Conservation (phyloP, 169 alveolate species). For the Plasmodium inui region DNA sequence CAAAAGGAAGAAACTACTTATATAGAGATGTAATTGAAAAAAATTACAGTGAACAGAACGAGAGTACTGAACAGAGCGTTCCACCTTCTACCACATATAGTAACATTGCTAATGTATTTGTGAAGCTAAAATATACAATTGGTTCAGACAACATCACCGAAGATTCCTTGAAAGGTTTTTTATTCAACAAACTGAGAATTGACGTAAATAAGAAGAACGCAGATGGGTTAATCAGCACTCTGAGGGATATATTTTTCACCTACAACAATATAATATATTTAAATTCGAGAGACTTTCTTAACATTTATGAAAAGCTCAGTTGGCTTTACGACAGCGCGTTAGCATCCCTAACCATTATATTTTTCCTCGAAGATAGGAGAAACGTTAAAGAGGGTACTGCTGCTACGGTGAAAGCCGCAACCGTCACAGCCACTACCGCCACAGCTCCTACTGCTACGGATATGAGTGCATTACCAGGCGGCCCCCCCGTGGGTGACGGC, state of each 20-base stretch:
- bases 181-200: slow-evolving; percentile 43
- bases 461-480: background rate
- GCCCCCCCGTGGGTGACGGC: background rate
- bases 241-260: slow-evolving; percentile 64
- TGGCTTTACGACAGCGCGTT: slow-evolving; percentile 31
- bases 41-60: slow-evolving; percentile 35
- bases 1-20: slow-evolving; percentile 29
- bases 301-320: slow-evolving; percentile 47
- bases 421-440: background rate
- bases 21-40: slow-evolving; percentile 72
- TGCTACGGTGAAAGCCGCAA: too few relatives aligned
- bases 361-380: slow-evolving; percentile 30
- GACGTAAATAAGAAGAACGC: slow-evolving; percentile 16
- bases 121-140: slow-evolving; percentile 66
- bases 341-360: slow-evolving; percentile 12
- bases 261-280: slow-evolving; percentile 62
- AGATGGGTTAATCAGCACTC: slow-evolving; percentile 39
- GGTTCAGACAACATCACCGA: slow-evolving; percentile 40
- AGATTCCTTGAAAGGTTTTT: slow-evolving; percentile 66
- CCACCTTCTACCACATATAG: background rate
- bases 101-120: slow-evolving; percentile 46
- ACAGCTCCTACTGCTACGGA: background rate
- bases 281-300: slow-evolving; percentile 49
- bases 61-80: background rate
- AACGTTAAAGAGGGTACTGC: slow-evolving; percentile 11